phyloP scores from a whole-genome alignment of 768 basidiomycete genomes.

The Calocera viscosa region DNA sequence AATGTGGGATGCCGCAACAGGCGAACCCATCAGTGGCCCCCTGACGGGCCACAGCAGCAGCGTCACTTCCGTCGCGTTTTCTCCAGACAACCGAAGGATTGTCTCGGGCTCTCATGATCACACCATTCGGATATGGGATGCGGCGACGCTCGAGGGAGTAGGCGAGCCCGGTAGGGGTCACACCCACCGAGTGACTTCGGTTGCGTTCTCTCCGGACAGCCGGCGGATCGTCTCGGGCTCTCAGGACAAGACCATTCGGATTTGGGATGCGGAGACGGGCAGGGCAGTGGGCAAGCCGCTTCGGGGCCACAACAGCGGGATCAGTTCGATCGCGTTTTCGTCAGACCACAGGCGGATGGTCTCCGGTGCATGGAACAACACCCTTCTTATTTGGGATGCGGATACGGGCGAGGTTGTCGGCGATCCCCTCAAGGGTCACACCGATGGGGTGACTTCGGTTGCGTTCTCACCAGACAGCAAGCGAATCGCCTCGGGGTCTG shows the following conservation, averaged over 20 bases:
- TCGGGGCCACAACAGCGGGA: neutral
- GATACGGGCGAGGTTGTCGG: too few species aligned
- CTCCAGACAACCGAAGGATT: too few species aligned
- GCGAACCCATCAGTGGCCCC: too few species aligned
- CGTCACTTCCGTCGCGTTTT: too few species aligned
- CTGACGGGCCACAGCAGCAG: too few species aligned
- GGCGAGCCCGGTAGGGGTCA: neutral
- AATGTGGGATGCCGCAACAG: too few species aligned
- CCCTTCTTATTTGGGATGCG: conserved; percentile 11
- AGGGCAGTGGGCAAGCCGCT: neutral
- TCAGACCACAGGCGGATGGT: conserved; percentile 8
- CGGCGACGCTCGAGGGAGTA: neutral
- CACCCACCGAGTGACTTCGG: too few species aligned
- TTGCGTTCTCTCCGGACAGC: conserved; percentile 13
- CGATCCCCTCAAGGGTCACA: conserved; percentile 8
- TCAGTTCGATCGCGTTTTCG: conserved; percentile 10
- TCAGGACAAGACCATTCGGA: conserved; percentile 11
- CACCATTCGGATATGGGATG: too few species aligned
- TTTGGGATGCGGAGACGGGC: conserved; percentile 14
- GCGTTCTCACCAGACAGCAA: conserved; percentile 7
- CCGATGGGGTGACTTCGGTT: neutral
- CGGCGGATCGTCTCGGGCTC: conserved; percentile 10
- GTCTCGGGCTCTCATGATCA: too few species aligned
- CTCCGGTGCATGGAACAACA: conserved; percentile 9
- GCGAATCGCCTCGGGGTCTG: neutral